Evolutionary conservation across 1,284 basidiomycete genomes (phyloP), one percentile per base, ranked within the genome.

Genomic region (Ustilago lituana): DNA sequence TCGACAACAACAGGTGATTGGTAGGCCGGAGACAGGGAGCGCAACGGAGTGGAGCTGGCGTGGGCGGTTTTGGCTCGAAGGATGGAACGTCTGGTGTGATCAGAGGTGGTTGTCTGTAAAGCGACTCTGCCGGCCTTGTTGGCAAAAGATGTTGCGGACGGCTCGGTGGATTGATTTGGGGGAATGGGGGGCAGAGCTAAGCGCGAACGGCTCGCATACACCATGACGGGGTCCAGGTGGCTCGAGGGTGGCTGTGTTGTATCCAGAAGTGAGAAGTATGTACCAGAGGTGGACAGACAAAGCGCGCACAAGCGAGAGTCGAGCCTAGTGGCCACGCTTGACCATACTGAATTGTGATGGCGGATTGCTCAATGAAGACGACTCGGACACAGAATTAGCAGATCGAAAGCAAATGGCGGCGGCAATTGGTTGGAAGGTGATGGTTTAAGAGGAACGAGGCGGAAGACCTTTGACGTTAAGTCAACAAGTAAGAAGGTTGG

Each of bases 131-230:
- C 37, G 5, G 15, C 19, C n/a, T 58, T 65, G 29, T 19, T 15
- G 22, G 12, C 17, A 14, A 19, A 22, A 20, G 41, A 29, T 17
- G 39, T 26, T 3, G 45, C 8, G 14, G 33, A 17, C 19, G 7
- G 17, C 15, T 26, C 10, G 27, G 19, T 5, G 17, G 51, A 26
- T 7, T 58, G 54, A 23, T 68, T 68, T 40, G 53, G 54, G 14
- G 55, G 55, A 55, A 62, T 38, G 22, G 65, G 55, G 49, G 59
- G 58, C 14, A 68, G 60, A 33, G 60, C 66, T 14, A 26, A 27
- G 20, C 66, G 55, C 12, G 60, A 27, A 24, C 60, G 44, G 37
- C 53, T 53, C 23, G 65, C 43, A 37, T 40, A 20, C n/a, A 62
- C 65, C 65, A 62, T 68, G 49, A 23, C 51, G 53, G 41, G 29